Base-by-base conservation (phyloP, 2,329 filamentous ascomycete genomes). In the Claviceps sp. region DNA sequence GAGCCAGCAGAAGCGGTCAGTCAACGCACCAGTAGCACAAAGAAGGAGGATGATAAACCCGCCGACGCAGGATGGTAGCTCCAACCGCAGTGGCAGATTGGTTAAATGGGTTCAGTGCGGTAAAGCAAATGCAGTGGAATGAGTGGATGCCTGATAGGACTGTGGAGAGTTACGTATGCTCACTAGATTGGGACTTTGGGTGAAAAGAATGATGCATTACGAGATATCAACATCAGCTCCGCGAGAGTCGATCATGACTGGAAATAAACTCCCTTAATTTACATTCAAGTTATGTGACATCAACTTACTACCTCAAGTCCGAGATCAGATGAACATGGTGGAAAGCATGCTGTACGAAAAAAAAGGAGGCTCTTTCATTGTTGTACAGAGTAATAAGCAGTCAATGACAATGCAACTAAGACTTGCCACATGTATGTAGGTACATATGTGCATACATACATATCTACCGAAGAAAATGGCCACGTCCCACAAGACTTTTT, bases 1-100 rank as follows among this genome's bases (percentile, higher is more conserved):
- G 37, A 45, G 43, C 29, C 53, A 52, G 62, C 61, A 68, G 65
- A 58, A 53, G 46, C 52, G 53, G 58, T 57, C 58, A 43, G 50
- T 48, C 52, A 50, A 49, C 49, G 53, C 55, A 50, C 44, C 48
- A 36, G 42, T 20, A 47, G 55, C 34, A 29, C 14, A 45, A 37
- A 45, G 34, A 43, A 22, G 45, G 39, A n/a, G 39, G 17, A 38
- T 3, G 46, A 9, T 9, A 6, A 11, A 29, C 8, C n/a, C 8
- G 26, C 42, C n/a, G 29, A 34, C 3, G 29, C 4, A 34, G 29
- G 29, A 11, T 34, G 29, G 29, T 34, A 34, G 29, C 11, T 34
- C 29, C 29, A n/a, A 9, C 40, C 22, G 23, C 26, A 5, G n/a
- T 45, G 42, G 42, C 39, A 16, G 39, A 50, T 5, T 11, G 29